Evolutionary conservation across 2,329 filamentous ascomycete genomes (phyloP), one percentile per base, ranked within the genome.

Genomic region (Alternaria brassicicola): DNA sequence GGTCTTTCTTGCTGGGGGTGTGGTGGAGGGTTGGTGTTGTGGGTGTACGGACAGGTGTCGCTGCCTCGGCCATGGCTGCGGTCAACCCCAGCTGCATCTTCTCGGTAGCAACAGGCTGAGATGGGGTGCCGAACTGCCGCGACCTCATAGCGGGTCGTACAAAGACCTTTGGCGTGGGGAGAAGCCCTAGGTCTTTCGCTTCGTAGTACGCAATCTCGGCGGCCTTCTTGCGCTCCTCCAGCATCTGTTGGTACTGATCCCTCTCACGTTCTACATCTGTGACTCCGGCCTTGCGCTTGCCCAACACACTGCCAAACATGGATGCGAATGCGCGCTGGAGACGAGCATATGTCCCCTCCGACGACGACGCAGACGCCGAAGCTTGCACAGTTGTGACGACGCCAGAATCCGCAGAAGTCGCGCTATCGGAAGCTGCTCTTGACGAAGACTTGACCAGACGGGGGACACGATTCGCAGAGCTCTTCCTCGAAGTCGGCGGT

Each of bases 1-100:
- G 74, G 51, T 88, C 86, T 64, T 82, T 84, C 66, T 83, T 84
- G 2, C 84, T 86, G 3, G 80, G 80, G 23, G 82, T 79, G 38
- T 78, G 80, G 56, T 80, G 80, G 31, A 85, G 69, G 6, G 64
- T 61, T 1, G 71, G 74, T 1, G 70, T 73, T 28, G 62, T 59
- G 13, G 70, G 61, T 35, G 50, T 58, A 39, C 51, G 67, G 43
- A 19, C 55, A 31, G 33, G 65, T 21, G 46, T 61, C 35, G 47
- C 56, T 57, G 49, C 52, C 30, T 57, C 50, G 38, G 43, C 55
- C 43, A 62, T 57, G 52, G 43, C 45, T 52, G 41, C 30, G 21
- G 52, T 62, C 41, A 63, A 52, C 25, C 41, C 49, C 36, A 45
- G 38, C 30, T 55, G 38, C 49, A 59, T 59, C 53, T 62, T 39